Evolutionary conservation across 2,329 filamentous ascomycete genomes (phyloP), one percentile per base, ranked within the genome.

Genomic region (Paecilomyces formosus): DNA sequence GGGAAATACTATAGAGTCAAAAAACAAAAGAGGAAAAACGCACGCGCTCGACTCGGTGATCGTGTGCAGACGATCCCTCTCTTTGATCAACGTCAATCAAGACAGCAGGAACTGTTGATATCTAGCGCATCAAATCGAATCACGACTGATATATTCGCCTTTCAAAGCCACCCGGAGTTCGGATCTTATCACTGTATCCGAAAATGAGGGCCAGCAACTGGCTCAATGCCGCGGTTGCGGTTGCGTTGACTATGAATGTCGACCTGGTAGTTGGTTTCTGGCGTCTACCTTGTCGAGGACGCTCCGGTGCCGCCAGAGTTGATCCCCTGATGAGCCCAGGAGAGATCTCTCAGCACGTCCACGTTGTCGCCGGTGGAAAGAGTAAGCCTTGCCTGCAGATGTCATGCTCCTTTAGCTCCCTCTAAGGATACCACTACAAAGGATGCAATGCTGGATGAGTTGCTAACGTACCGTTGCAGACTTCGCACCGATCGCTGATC

Each of bases 281-380:
- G 90, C 90, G 92, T 70, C 89, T 96, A 82, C 88, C 90, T 67
- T 96, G 91, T 74, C 88, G 84, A 65, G 86, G 85, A 58, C 82
- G 83, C 53, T 79, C 86, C 63, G 89, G 86, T 62, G 72, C 90
- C 58, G 88, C 85, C 55, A 84, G 90, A 58, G 79, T 96, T 49
- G 91, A 96, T 70, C 91, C 91, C 18, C 79, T 96, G 58, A 80
- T 94, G 58, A 81, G 84, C 59, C 82, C 82, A 2, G 86, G 85
- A 55, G 65, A 68, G 21, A 62, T 85, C 33, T 83, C 86, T 9
- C 71, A 79, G 60, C 92, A 96, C 73, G 82, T 83, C 22, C 92
- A 96, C 74, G 78, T 85, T 15, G 83, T 94, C 66, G 86, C 90
- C 71, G 92, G 91, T 62, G 89, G 87, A 54, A 83, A 80, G 65